Conservation (phyloP, 176 grass and related monocot genomes). For the Secale cereale region DNA sequence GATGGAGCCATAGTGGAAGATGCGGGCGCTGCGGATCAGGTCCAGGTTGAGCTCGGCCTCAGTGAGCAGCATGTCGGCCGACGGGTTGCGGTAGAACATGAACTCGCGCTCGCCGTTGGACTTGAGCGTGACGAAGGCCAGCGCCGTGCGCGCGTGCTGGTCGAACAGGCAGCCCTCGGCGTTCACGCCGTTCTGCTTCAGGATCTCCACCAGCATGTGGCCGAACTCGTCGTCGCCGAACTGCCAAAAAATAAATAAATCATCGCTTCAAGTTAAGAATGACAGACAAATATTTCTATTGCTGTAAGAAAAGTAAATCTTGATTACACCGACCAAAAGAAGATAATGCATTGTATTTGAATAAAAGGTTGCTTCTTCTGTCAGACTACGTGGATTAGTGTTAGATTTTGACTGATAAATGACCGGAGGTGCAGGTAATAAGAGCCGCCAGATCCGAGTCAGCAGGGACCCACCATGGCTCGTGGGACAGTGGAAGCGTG, state of each 20-base stretch:
- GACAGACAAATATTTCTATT: background rate
- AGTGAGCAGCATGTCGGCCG: conserved; percentile 78
- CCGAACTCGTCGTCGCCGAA: conserved; percentile 96
- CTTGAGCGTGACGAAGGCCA: conserved; percentile 85
- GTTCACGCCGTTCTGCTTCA: conserved; percentile 75
- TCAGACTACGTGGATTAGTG: background rate
- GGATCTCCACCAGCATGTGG: conserved; percentile 79
- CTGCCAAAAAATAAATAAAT: background rate
- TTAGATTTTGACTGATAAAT: background rate
- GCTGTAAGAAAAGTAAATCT: background rate
- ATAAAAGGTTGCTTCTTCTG: background rate
- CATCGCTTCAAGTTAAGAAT: background rate
- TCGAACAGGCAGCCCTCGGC: conserved; percentile 61
- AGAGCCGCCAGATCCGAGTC: conserved; percentile 35
- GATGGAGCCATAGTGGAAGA: conserved; percentile 97
- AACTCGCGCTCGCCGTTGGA: conserved; percentile 81
- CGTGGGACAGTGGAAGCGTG: background rate
- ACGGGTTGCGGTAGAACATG: conserved; percentile 97
- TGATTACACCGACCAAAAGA: background rate
- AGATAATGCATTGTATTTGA: too few relatives aligned
- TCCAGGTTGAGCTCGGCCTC: conserved; percentile 70
- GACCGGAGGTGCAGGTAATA: background rate
- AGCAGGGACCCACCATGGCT: background rate
- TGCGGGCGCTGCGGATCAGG: conserved; percentile 60
- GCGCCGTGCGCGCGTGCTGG: conserved; percentile 73